Conservation (phyloP, 202 grass and related monocot species). For the Elaeis oleifera region DNA sequence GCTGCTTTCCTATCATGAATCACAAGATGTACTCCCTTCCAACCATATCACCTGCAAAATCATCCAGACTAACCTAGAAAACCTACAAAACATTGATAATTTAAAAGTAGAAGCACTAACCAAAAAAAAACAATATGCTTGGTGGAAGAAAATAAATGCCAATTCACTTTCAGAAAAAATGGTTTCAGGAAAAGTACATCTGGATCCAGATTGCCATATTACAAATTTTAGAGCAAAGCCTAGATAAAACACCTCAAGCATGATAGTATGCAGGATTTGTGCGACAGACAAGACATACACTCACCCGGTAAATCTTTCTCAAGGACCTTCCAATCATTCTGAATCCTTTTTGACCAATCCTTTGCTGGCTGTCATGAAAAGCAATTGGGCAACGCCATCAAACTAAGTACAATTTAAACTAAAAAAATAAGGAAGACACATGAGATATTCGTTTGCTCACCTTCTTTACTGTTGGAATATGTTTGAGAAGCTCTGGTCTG, state of each 20-base stretch:
- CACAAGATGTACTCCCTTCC: too few relatives aligned
- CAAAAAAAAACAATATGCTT: too few relatives aligned
- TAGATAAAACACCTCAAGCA: background rate
- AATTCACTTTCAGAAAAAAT: too few relatives aligned
- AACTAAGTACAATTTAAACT: background rate
- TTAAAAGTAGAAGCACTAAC: too few relatives aligned
- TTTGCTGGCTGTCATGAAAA: slow-evolving; percentile 45
- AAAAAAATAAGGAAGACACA: slow-evolving; percentile 9
- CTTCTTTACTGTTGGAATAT: slow-evolving; percentile 30
- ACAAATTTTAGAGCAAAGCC: too few relatives aligned
- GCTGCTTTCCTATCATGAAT: too few relatives aligned
- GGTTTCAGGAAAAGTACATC: too few relatives aligned
- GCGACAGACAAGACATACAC: background rate
- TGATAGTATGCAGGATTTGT: background rate
- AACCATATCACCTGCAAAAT: too few relatives aligned
- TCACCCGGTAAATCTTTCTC: slow-evolving; percentile 84
- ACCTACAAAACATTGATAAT: too few relatives aligned
- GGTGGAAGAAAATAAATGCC: too few relatives aligned
- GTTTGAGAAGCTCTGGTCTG: slow-evolving; percentile 29
- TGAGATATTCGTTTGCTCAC: slow-evolving; percentile 24
- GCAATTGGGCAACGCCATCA: slow-evolving; percentile 2
- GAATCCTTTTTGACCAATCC: slow-evolving; percentile 59
- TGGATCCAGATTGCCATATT: too few relatives aligned
- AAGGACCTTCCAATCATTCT: slow-evolving; percentile 78
- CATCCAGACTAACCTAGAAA: too few relatives aligned